Evolutionary conservation across 2,329 filamentous ascomycete genomes (phyloP).

Genomic region (Alternaria sp.): DNA sequence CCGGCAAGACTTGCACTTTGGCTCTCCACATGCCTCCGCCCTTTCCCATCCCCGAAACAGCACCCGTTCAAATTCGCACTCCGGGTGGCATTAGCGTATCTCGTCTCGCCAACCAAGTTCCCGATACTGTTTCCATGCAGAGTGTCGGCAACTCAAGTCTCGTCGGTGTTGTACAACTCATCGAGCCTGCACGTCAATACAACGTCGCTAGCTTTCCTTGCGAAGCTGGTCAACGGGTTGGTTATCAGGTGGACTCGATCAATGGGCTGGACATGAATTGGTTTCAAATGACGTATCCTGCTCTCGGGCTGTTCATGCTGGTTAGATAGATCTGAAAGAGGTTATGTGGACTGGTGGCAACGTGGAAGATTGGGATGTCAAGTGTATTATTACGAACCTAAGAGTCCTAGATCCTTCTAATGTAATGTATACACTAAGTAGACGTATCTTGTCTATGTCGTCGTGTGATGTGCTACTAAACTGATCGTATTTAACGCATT

Average conservation of each 20-base stretch:
- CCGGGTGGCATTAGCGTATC: conserved; percentile 47
- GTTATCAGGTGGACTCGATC: conserved; percentile 31
- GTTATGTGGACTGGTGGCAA: background rate
- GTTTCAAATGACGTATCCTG: conserved; percentile 34
- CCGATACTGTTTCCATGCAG: background rate
- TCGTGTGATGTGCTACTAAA: background rate
- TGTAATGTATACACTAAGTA: background rate
- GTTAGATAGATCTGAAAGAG: background rate
- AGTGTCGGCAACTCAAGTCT: background rate
- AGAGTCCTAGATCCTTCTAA: background rate
- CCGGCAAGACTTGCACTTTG: conserved; percentile 55
- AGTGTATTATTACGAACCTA: background rate
- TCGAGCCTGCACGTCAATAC: conserved; percentile 28
- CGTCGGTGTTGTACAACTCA: conserved; percentile 19
- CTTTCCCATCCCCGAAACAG: conserved; percentile 30
- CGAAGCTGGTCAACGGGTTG: conserved; percentile 29
- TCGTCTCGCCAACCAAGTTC: conserved; percentile 18
- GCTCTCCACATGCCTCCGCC: conserved; percentile 55
- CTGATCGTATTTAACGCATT: background rate
- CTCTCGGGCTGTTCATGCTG: conserved; percentile 34
- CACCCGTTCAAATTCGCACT: conserved; percentile 35
- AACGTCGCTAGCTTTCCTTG: conserved; percentile 31
- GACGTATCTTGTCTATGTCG: background rate
- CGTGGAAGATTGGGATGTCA: background rate
- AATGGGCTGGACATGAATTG: conserved; percentile 32